These are phyloP conservation scores for Starmerella floricola DNA, from an alignment of 805 yeast genomes.

Conservation along the genomic window DNA sequence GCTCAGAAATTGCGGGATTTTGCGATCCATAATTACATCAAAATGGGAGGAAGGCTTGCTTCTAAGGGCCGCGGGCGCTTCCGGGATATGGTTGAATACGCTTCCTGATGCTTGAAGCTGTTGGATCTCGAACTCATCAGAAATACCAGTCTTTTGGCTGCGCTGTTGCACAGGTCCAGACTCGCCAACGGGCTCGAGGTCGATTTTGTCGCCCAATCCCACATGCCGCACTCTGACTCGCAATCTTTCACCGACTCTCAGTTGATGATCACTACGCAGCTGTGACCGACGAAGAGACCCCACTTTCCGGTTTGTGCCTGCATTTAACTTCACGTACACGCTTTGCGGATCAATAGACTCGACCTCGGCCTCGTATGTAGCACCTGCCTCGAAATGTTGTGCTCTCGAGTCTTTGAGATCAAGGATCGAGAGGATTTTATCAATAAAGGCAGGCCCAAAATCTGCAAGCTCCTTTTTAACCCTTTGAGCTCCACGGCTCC, in stretches of 20 bases:
- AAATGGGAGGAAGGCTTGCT: neutral
- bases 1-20: neutral
- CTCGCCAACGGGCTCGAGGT: too few relatives aligned
- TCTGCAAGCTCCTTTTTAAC: slow-evolving; percentile 33
- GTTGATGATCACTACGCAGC: too few relatives aligned
- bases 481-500: slow-evolving; percentile 25
- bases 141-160: too few relatives aligned
- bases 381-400: neutral
- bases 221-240: too few relatives aligned
- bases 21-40: neutral
- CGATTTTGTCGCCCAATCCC: too few relatives aligned
- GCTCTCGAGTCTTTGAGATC: neutral
- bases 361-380: slow-evolving; percentile 45
- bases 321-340: neutral
- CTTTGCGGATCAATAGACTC: slow-evolving; percentile 17
- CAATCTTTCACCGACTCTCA: too few relatives aligned
- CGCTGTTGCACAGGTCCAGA: too few relatives aligned
- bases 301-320: too few relatives aligned
- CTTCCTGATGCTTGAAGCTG: slow-evolving; percentile 4
- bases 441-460: slow-evolving; percentile 12
- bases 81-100: neutral
- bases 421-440: slow-evolving; percentile 2
- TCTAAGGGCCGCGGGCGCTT: neutral
- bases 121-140: slow-evolving; percentile 5
- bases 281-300: too few relatives aligned